Conservation (phyloP, 495 filamentous ascomycete genomes). For the Tuber magnatum region DNA sequence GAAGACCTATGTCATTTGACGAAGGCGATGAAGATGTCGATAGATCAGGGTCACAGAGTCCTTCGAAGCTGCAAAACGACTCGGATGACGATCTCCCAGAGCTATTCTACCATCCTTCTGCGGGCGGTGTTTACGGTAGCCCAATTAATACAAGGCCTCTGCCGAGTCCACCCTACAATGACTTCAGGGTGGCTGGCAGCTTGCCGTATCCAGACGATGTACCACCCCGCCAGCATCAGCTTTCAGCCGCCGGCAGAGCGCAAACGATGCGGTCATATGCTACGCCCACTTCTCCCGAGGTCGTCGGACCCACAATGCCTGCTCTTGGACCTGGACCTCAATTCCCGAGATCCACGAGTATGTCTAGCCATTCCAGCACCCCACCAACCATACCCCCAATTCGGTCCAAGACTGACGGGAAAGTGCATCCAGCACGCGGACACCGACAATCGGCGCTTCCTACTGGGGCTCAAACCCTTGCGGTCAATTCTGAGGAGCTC, state of each 20-base stretch:
- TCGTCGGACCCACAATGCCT: slow-evolving; percentile 17
- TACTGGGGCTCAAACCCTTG: slow-evolving; percentile 13
- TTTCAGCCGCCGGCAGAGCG: neutral
- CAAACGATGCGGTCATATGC: slow-evolving; percentile 27
- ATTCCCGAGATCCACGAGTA: slow-evolving; percentile 76
- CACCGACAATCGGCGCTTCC: slow-evolving; percentile 32
- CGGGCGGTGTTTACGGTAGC: slow-evolving; percentile 22
- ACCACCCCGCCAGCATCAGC: slow-evolving; percentile 22
- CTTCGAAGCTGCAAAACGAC: slow-evolving; percentile 40
- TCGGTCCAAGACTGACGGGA: slow-evolving; percentile 90
- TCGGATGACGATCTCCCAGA: slow-evolving; percentile 61
- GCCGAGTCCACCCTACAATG: slow-evolving; percentile 34
- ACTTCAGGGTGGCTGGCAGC: slow-evolving; percentile 10
- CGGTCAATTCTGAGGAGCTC: slow-evolving; percentile 28
- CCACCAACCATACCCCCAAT: slow-evolving; percentile 73
- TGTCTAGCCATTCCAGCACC: slow-evolving; percentile 71
- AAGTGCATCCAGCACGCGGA: slow-evolving; percentile 46
- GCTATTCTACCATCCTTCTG: slow-evolving; percentile 79
- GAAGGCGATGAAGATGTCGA: slow-evolving; percentile 77
- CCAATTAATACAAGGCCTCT: slow-evolving; percentile 32
- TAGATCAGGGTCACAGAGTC: slow-evolving; percentile 47
- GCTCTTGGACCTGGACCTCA: slow-evolving; percentile 40
- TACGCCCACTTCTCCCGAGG: slow-evolving; percentile 19
- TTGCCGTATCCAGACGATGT: slow-evolving; percentile 34
- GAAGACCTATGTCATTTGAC: slow-evolving; percentile 75